Base-by-base conservation (phyloP, 129 eudicot species). In the Chrysanthemum makinoi region DNA sequence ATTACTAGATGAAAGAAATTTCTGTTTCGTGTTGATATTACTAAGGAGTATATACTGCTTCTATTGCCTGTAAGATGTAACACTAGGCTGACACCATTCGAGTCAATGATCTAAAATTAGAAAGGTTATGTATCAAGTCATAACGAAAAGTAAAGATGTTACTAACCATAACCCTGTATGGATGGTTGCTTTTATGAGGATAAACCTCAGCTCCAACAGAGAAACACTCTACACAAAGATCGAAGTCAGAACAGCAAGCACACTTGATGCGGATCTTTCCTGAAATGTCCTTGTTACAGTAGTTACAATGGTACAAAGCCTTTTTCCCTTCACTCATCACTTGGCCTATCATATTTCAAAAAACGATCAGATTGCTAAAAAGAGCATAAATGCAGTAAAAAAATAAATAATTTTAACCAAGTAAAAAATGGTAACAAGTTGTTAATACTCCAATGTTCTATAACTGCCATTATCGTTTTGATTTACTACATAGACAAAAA, bases 191-290 rank as follows among this genome's bases (percentile, higher is more conserved):
- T 80, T 89, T 87, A 87, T 92, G 98, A 83, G 98, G 98, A 76
- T 81, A 60, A 65, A 92, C 96, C 84, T 89, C 96, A 65, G 89
- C 96, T 70, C 98, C 98, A 75, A 92, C 96, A 77, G 98, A 89
- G 80, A 92, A 92, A 86, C 98, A 92, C 81, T 92, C 98, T 62
- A 92, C 83, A 77, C 98, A 92, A 69, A 92, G 98, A 80, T 92
- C 98, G 74, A 89, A 92, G 70, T 92, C 98, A 35, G 98, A 86
- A 80, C 98, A 93, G 53, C 73, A 26, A 24, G 74, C 98, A 79
- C 98, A 93, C 78, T 93, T 93, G 19, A 93, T 89, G 67, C 96
- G 95, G 28, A 89, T 82, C 76, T 83, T 87, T 73, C 98, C 96
- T 3, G 98, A 89, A 43, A 93, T 89, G 78, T 93, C 98, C 84